These are phyloP conservation scores for Podospora australis DNA, from an alignment of 495 filamentous ascomycete species.

Conservation along the genomic window DNA sequence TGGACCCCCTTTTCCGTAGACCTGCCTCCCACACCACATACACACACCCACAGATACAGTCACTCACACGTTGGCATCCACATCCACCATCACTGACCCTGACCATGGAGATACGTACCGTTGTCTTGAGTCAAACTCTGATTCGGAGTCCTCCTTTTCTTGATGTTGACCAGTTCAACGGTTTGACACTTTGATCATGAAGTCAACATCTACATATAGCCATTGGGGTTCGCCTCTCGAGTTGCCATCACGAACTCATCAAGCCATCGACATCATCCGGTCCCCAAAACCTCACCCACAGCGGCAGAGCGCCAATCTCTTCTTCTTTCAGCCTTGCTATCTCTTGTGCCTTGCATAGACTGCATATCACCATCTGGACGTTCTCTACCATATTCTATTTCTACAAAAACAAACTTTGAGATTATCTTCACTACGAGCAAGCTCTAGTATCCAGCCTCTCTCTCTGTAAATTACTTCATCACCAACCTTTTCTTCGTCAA, in stretches of 20 bases:
- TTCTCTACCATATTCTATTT: background rate
- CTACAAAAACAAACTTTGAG: background rate
- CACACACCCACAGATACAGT: too few relatives aligned
- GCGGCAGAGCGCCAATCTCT: slow-evolving; percentile 21
- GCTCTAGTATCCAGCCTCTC: background rate
- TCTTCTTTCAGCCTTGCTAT: slow-evolving; percentile 24
- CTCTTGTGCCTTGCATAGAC: slow-evolving; percentile 15
- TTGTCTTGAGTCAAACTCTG: slow-evolving; percentile 1
- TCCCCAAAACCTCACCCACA: background rate
- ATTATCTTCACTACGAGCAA: background rate
- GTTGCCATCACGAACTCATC: slow-evolving; percentile 11
- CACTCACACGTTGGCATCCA: background rate
- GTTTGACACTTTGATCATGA: slow-evolving; percentile 2
- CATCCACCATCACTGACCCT: background rate
- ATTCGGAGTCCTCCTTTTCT: slow-evolving; percentile 6
- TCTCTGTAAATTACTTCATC: background rate
- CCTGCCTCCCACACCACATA: too few relatives aligned
- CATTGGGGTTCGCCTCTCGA: slow-evolving; percentile 10
- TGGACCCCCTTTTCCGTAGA: too few relatives aligned
- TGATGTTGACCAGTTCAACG: slow-evolving; percentile 9
- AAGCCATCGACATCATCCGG: slow-evolving; percentile 18
- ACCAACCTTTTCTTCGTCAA: background rate
- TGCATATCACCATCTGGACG: slow-evolving; percentile 12
- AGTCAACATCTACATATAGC: slow-evolving; percentile 29
- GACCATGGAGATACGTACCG: slow-evolving; percentile 15